Conservation (phyloP, 1,284 basidiomycete genomes). For the Pterulicium gracile region DNA sequence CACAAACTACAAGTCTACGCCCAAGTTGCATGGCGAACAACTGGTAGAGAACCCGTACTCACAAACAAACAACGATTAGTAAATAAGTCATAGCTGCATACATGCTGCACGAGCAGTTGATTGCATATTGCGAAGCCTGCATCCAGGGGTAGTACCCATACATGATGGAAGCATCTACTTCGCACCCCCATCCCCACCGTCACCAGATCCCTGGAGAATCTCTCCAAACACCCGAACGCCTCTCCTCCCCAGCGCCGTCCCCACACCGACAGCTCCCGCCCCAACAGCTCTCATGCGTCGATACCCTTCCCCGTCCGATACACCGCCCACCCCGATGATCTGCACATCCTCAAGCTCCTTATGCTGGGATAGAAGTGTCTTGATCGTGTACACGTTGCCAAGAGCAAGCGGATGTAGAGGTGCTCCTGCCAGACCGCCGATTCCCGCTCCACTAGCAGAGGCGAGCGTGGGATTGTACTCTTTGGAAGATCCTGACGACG, state of each 20-base stretch:
- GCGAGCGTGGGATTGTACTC: constrained; percentile 31
- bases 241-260: neutral
- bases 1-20: too few species aligned
- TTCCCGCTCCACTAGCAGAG: constrained; percentile 14
- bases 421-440: constrained; percentile 70
- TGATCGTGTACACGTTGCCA: constrained; percentile 61
- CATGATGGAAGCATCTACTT: too few species aligned
- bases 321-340: constrained; percentile 71
- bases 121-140: too few species aligned
- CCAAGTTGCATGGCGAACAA: too few species aligned
- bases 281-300: constrained; percentile 61
- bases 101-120: too few species aligned
- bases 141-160: too few species aligned
- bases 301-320: constrained; percentile 46
- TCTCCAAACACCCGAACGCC: neutral
- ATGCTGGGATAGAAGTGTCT: constrained; percentile 31
- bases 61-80: too few species aligned
- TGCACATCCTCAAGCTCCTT: constrained; percentile 35
- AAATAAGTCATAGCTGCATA: too few species aligned
- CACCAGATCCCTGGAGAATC: too few species aligned
- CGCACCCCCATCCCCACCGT: too few species aligned
- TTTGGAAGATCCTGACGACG: too few species aligned
- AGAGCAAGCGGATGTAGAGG: constrained; percentile 63
- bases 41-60: too few species aligned
- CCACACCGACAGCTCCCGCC: constrained; percentile 48